Percentiles rank a stretch among this genome's conserved stretches.
Evolutionary conservation across 805 yeast species (phyloP).

Genomic region (Candida ponderosae): DNA sequence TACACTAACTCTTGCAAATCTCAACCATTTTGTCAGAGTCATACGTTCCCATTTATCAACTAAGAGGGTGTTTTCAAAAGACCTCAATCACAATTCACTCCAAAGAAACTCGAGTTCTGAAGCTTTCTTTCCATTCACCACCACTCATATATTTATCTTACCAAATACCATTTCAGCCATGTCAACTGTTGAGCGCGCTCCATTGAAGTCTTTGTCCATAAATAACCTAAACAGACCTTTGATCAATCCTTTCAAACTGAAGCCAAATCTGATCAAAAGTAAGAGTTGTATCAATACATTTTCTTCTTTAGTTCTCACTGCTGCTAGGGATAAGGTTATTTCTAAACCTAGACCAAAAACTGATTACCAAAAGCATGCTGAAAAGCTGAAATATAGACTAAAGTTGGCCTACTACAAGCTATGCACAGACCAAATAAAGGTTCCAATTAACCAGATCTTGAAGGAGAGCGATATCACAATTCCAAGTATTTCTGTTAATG

Average conservation of each 20-base stretch:
- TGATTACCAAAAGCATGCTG: constrained; percentile 19
- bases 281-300: neutral
- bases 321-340: neutral
- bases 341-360: neutral
- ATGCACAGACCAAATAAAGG: constrained; percentile 36
- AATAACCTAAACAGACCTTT: constrained; percentile 6
- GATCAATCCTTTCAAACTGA: neutral
- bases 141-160: too few relatives aligned
- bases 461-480: constrained; percentile 4
- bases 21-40: too few relatives aligned
- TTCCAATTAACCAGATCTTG: constrained; percentile 24
- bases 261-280: neutral
- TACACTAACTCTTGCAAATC: too few relatives aligned
- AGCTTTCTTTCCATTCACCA: too few relatives aligned
- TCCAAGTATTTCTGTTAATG: neutral
- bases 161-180: constrained; percentile 1
- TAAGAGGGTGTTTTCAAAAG: too few relatives aligned
- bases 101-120: too few relatives aligned
- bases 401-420: constrained; percentile 46
- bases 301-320: neutral
- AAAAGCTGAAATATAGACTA: constrained; percentile 37
- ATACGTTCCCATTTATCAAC: too few relatives aligned
- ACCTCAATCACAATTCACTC: too few relatives aligned
- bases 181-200: constrained; percentile 15
- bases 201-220: constrained; percentile 11